Base-by-base conservation (phyloP, 179 eudicot genomes). In the Vitellaria paradoxa region DNA sequence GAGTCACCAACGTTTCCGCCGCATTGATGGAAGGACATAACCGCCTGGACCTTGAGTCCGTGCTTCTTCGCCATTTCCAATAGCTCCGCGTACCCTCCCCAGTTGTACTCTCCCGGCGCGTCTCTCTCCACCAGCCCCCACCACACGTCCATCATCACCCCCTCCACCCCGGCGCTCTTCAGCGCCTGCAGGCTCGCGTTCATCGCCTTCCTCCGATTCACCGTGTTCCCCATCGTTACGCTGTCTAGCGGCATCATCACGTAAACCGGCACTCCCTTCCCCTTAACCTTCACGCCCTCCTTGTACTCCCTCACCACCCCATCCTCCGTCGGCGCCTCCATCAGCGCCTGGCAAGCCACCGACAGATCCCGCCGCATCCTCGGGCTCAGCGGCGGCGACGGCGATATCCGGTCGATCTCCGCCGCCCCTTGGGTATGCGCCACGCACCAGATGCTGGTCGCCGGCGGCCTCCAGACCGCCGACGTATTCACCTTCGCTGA, bases 181-280 rank as follows among this genome's bases (percentile, higher is more conserved):
- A 96, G 71, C 77, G 99, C 99, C 85, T 84, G 88, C 76, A 96
- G 59, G 77, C 98, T 93, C 77, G 89, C 97, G 15, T 88, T 89
- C 98, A 96, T 91, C 77, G 98, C 98, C 77, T 91, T 93, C 88
- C 81, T 89, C 82, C 99, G 49, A 49, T 92, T 96, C 83, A 96
- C 88, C 21, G 83, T 69, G 63, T 93, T 86, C 18, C 85, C 90
- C 96, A 76, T 85, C 80, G 87, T 91, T 81, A 96, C 98, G 62
- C 97, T 96, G n/a, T 96, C 99, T 78, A 96, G 37, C 80, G 99
- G 99, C 98, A 96, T 90, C 99, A 96, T 96, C 79, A 96, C 99
- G 24, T 73, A 96, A 37, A 96, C 98, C 71, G 99, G 98, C 68
- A 96, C 99, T 12, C 99, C 96, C 7, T 82, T 81, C 53, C 37